Conservation (phyloP, 2,329 filamentous ascomycete species). For the Ophiostoma populinum region DNA sequence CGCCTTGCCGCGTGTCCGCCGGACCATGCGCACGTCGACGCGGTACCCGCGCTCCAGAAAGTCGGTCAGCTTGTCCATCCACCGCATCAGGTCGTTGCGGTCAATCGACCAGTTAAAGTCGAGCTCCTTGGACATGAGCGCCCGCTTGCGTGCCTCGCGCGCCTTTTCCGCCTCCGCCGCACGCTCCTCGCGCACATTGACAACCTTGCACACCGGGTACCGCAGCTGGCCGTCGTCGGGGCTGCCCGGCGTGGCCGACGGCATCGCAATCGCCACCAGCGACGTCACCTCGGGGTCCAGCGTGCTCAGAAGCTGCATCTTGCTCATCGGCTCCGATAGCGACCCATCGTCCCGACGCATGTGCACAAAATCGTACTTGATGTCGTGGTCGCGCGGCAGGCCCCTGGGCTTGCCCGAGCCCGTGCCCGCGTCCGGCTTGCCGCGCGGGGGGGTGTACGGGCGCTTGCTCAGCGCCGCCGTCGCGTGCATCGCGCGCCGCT, state of each 20-base stretch:
- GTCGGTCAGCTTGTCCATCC: constrained; percentile 44
- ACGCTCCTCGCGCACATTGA: constrained; percentile 37
- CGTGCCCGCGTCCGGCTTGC: not conserved
- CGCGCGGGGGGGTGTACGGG: no score
- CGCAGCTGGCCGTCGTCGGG: constrained; percentile 10
- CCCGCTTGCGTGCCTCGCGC: constrained; percentile 22
- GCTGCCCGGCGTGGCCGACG: not conserved
- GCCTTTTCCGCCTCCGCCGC: constrained; percentile 25
- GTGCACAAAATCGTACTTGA: constrained; percentile 20
- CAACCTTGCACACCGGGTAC: constrained; percentile 52
- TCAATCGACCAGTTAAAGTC: constrained; percentile 84
- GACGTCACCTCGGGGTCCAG: constrained; percentile 20
- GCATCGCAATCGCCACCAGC: constrained; percentile 23
- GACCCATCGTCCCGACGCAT: constrained; percentile 19
- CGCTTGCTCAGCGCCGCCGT: no score
- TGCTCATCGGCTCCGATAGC: constrained; percentile 22
- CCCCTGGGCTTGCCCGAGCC: constrained; percentile 7
- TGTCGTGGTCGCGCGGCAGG: constrained; percentile 26
- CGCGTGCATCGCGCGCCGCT: no score
- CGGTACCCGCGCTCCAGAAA: constrained; percentile 60
- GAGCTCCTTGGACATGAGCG: constrained; percentile 48
- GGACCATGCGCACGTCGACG: constrained; percentile 57
- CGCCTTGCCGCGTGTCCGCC: constrained; percentile 44
- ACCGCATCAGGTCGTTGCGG: constrained; percentile 54
- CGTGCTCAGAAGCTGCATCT: constrained; percentile 23